These are phyloP conservation scores for Wickerhamiella galacta DNA, from an alignment of 805 yeast species.

Conservation along the genomic window DNA sequence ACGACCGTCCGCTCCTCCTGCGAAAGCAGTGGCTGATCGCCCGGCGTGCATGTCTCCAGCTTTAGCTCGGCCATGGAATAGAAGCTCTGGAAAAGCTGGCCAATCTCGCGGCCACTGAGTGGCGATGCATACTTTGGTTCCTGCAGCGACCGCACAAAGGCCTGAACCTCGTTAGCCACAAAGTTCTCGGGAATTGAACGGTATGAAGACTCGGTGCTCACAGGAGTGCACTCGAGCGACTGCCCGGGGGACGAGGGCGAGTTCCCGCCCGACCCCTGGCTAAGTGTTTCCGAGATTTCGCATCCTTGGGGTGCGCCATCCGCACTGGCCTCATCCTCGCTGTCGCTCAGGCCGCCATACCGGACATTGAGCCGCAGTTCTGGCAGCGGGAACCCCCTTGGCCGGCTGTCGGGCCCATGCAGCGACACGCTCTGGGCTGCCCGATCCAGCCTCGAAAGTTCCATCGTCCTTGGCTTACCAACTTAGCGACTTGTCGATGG, in stretches of 20 bases:
- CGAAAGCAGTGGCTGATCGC: constrained; percentile 14
- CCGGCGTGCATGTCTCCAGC: constrained; percentile 9
- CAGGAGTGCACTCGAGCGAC: background rate
- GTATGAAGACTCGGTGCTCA: background rate
- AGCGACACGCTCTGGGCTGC: background rate
- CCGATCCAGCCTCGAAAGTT: background rate
- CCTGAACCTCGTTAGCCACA: constrained; percentile 9
- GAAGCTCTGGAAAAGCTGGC: constrained; percentile 26
- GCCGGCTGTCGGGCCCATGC: background rate
- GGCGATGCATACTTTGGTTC: constrained; percentile 25
- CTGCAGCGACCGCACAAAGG: constrained; percentile 19
- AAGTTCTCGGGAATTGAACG: background rate
- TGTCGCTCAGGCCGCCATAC: background rate
- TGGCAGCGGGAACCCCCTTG: background rate
- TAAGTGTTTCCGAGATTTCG: background rate
- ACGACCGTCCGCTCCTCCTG: constrained; percentile 22
- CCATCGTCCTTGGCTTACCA: too few species aligned
- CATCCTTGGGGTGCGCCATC: background rate
- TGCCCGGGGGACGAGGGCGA: background rate
- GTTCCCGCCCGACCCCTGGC: too few species aligned
- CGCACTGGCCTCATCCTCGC: background rate
- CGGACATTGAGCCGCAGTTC: background rate
- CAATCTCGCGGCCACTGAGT: constrained; percentile 23
- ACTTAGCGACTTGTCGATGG: too few species aligned
- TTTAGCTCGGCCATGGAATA: constrained; percentile 20